A percentile compares a stretch with the other conserved stretches of the same genome.
phyloP scores from a whole-genome alignment of 2,329 filamentous ascomycete species.

The Penicillium paneum region DNA sequence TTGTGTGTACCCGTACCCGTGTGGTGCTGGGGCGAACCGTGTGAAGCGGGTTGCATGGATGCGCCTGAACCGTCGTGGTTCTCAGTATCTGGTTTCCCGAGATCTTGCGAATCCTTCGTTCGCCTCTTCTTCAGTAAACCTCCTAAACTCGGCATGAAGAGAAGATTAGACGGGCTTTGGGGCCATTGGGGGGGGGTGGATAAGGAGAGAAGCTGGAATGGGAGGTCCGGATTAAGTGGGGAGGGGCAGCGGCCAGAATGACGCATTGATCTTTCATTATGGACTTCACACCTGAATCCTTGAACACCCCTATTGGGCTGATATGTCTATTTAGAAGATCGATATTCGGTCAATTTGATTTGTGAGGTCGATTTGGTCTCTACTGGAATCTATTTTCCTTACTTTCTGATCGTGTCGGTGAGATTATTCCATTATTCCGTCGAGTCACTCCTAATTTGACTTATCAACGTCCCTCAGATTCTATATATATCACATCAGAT shows the following conservation, averaged over 20 bases:
- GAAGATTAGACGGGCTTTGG: constrained; percentile 15
- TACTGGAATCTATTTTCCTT: neutral
- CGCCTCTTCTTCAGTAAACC: constrained; percentile 94
- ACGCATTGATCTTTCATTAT: constrained; percentile 25
- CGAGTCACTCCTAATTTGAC: neutral
- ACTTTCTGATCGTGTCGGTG: neutral
- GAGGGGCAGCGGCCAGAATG: constrained; percentile 26
- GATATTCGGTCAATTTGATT: neutral
- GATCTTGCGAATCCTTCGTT: constrained; percentile 73
- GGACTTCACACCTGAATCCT: neutral
- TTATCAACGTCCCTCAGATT: neutral
- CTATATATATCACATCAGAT: neutral
- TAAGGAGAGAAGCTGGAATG: constrained; percentile 26
- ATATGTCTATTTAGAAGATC: neutral
- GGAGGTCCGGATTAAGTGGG: constrained; percentile 23
- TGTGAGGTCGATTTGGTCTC: neutral
- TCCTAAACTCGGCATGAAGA: constrained; percentile 84
- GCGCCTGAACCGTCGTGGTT: constrained; percentile 26
- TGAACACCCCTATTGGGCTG: neutral
- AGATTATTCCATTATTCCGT: neutral
- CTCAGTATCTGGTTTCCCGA: constrained; percentile 2
- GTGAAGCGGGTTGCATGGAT: constrained; percentile 37
- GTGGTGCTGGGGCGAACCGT: constrained; percentile 51
- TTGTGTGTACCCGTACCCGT: constrained; percentile 42
- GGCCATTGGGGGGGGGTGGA: constrained; percentile 16